A percentile compares a stretch with the other conserved stretches of the same genome.
Evolutionary conservation across 2,329 filamentous ascomycete species (phyloP).

Genomic region (Botrytis hyacinthi): DNA sequence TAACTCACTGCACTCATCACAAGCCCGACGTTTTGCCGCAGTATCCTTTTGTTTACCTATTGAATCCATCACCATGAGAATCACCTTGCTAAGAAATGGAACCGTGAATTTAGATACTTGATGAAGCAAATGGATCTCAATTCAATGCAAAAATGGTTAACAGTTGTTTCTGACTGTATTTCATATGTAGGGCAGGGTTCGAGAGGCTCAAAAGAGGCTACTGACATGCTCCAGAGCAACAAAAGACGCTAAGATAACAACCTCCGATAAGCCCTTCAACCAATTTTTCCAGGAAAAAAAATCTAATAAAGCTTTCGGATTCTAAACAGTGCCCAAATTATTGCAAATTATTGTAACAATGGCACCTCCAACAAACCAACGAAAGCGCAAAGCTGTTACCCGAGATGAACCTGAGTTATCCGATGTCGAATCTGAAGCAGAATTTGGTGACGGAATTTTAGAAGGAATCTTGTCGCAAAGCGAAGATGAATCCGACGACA

Average conservation of each 20-base stretch:
- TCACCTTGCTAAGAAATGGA: not conserved
- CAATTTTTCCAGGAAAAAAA: constrained; percentile 25
- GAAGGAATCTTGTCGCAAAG: constrained; percentile 57
- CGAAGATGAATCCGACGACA: constrained; percentile 58
- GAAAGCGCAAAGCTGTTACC: constrained; percentile 64
- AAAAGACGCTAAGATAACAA: constrained; percentile 32
- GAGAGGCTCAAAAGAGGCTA: not conserved
- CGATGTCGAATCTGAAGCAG: constrained; percentile 57
- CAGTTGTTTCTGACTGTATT: constrained; percentile 8
- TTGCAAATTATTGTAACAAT: constrained; percentile 27
- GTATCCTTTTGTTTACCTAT: constrained; percentile 21
- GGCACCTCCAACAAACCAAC: constrained; percentile 32
- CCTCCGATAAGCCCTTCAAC: constrained; percentile 18
- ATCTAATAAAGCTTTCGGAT: constrained; percentile 22
- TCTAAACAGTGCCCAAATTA: constrained; percentile 19
- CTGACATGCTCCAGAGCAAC: not conserved
- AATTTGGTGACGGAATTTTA: constrained; percentile 54
- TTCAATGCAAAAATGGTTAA: not conserved
- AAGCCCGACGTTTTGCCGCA: constrained; percentile 56
- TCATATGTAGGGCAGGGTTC: not conserved
- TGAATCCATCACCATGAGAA: constrained; percentile 24
- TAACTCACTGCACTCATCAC: constrained; percentile 64
- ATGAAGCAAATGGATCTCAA: not conserved
- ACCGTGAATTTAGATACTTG: not conserved
- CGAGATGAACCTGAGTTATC: constrained; percentile 50